Evolutionary conservation across 169 alveolate genomes (phyloP).

Genomic region (Plasmodium relictum): DNA sequence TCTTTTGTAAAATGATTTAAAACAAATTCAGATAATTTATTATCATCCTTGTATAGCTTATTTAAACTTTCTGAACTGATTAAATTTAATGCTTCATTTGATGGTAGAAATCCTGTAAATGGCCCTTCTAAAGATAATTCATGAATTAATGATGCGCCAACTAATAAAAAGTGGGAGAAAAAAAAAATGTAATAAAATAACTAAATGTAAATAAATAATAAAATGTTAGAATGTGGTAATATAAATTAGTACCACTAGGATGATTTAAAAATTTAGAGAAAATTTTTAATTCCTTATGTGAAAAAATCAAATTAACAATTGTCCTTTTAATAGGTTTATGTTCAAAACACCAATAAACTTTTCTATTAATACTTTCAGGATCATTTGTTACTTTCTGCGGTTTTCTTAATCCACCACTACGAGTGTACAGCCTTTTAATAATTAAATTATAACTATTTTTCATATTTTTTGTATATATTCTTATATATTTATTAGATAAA

Average conservation of each 20-base stretch:
- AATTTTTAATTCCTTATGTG: constrained; percentile 68
- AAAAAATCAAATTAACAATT: constrained; percentile 76
- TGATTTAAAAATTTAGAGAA: constrained; percentile 52
- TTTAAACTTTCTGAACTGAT: constrained; percentile 58
- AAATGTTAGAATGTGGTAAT: constrained; percentile 29
- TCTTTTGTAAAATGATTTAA: constrained; percentile 82
- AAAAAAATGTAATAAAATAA: constrained; percentile 10
- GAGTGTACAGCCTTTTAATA: constrained; percentile 65
- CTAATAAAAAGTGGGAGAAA: constrained; percentile 6
- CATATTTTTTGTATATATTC: constrained; percentile 20
- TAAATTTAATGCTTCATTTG: constrained; percentile 78
- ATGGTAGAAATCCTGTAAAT: constrained; percentile 86
- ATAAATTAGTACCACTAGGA: constrained; percentile 64
- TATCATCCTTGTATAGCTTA: constrained; percentile 55
- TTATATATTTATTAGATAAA: neutral
- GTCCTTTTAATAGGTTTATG: constrained; percentile 83
- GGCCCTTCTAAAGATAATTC: constrained; percentile 87
- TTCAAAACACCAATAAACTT: constrained; percentile 87
- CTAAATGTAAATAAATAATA: neutral
- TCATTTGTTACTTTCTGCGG: constrained; percentile 82
- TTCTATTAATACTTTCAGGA: constrained; percentile 84
- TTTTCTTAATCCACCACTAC: constrained; percentile 74
- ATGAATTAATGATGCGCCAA: constrained; percentile 82
- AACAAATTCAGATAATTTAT: constrained; percentile 79
- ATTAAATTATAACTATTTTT: constrained; percentile 20